These are phyloP conservation scores for Daldinia bambusicola DNA, from an alignment of 495 filamentous ascomycete species.

Conservation along the genomic window DNA sequence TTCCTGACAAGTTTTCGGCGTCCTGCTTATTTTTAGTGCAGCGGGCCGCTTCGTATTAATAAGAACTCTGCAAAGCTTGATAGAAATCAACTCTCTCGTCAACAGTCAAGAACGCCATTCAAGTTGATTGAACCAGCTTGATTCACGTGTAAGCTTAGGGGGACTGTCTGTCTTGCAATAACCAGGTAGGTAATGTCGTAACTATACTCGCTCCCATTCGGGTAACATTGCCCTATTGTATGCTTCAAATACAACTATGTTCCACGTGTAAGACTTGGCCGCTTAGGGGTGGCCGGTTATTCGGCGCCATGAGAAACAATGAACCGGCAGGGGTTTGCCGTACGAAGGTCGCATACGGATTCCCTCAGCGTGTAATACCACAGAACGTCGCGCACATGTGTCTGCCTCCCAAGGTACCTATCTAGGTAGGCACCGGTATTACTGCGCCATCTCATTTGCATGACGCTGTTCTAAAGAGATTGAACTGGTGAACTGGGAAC, in stretches of 20 bases:
- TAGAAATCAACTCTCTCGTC: neutral
- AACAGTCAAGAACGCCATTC: neutral
- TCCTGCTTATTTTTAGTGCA: constrained; percentile 9
- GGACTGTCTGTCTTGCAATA: neutral
- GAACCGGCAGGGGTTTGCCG: constrained; percentile 8
- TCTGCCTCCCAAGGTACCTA: no score
- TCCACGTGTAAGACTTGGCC: constrained; percentile 30
- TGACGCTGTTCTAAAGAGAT: constrained; percentile 3
- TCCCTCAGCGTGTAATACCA: constrained; percentile 19
- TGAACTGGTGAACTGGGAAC: neutral
- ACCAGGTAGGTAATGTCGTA: neutral
- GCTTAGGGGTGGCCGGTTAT: constrained; percentile 16
- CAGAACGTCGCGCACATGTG: neutral
- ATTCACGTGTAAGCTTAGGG: neutral
- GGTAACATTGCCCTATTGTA: neutral
- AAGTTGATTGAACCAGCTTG: no score
- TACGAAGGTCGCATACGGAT: constrained; percentile 8
- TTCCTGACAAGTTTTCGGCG: constrained; percentile 1
- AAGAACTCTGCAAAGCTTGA: neutral
- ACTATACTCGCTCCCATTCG: constrained; percentile 6
- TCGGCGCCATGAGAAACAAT: constrained; percentile 20
- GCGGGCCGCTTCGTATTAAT: neutral
- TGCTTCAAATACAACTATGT: constrained; percentile 17
- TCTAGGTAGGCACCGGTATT: neutral
- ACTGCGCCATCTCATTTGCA: constrained; percentile 6